Conservation (phyloP, 805 yeast species). For the Metschnikowia aberdeeniae region DNA sequence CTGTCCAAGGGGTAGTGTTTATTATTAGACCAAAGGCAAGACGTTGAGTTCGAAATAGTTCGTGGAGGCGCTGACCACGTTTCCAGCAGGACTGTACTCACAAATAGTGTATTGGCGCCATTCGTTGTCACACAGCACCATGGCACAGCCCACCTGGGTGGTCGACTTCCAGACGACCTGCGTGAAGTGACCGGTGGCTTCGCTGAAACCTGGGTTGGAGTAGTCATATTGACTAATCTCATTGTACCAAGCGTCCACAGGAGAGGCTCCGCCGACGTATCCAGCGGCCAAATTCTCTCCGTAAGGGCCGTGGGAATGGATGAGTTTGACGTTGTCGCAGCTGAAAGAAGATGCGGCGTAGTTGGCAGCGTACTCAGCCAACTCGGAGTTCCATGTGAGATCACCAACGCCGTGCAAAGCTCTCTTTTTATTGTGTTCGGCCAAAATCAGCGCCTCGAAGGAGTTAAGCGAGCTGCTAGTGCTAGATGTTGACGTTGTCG, state of each 20-base stretch:
- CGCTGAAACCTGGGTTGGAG: slow-evolving; percentile 47
- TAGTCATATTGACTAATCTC: slow-evolving; percentile 58
- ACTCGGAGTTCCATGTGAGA: slow-evolving; percentile 30
- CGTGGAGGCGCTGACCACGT: slow-evolving; percentile 38
- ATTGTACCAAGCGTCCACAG: slow-evolving; percentile 72
- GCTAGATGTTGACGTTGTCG: slow-evolving; percentile 5
- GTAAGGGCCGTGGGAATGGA: slow-evolving; percentile 62
- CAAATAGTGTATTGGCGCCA: slow-evolving; percentile 67
- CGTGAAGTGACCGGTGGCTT: slow-evolving; percentile 72
- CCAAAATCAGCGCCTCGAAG: slow-evolving; percentile 30
- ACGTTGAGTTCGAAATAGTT: slow-evolving; percentile 44
- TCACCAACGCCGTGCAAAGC: slow-evolving; percentile 31
- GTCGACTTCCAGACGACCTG: slow-evolving; percentile 69
- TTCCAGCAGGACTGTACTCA: slow-evolving; percentile 58
- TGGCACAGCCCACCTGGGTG: slow-evolving; percentile 64
- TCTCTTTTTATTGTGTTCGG: slow-evolving; percentile 35
- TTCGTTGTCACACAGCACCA: slow-evolving; percentile 40
- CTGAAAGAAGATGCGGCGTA: slow-evolving; percentile 48
- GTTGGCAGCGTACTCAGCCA: slow-evolving; percentile 31
- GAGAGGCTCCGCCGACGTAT: slow-evolving; percentile 47
- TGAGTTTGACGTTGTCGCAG: slow-evolving; percentile 56
- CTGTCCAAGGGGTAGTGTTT: background rate
- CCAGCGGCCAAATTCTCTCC: slow-evolving; percentile 82
- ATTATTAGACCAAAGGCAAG: slow-evolving; percentile 19
- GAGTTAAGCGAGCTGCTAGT: slow-evolving; percentile 8